Conservation (phyloP, 495 filamentous ascomycete species). For the Penicillium angulare region DNA sequence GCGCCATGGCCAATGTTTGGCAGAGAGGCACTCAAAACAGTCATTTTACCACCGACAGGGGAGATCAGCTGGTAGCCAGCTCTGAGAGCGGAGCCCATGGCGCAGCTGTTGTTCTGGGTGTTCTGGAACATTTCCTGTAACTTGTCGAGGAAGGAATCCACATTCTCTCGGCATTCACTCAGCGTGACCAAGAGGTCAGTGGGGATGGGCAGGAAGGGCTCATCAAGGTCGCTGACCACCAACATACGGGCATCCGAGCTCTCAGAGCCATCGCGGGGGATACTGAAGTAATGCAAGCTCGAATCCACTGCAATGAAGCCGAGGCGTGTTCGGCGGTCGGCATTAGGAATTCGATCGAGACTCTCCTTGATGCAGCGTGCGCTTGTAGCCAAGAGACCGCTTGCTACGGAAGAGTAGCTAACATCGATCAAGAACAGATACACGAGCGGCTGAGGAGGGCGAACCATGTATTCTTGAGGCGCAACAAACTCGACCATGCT, state of each 20-base stretch:
- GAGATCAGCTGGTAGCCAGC: slow-evolving; percentile 95
- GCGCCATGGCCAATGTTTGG: slow-evolving; percentile 91
- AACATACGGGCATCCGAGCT: slow-evolving; percentile 83
- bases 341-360: slow-evolving; percentile 94
- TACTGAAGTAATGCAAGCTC: slow-evolving; percentile 91
- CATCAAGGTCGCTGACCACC: slow-evolving; percentile 92
- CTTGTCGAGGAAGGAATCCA: slow-evolving; percentile 87
- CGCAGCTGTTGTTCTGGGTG: slow-evolving; percentile 79
- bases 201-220: slow-evolving; percentile 94
- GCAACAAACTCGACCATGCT: slow-evolving; percentile 95
- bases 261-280: slow-evolving; percentile 83
- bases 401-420: slow-evolving; percentile 86
- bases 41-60: slow-evolving; percentile 89
- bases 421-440: slow-evolving; percentile 98
- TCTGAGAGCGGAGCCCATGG: slow-evolving; percentile 89
- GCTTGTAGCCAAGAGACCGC: slow-evolving; percentile 89
- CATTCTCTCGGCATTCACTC: slow-evolving; percentile 82
- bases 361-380: slow-evolving; percentile 94
- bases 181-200: slow-evolving; percentile 90
- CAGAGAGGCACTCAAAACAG: slow-evolving; percentile 81
- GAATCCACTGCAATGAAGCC: slow-evolving; percentile 97
- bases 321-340: slow-evolving; percentile 84
- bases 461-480: slow-evolving; percentile 99
- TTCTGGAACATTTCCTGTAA: slow-evolving; percentile 96
- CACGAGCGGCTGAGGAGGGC: slow-evolving; percentile 94